Evolutionary conservation across 805 yeast species (phyloP).

Genomic region (Candida succiphila): DNA sequence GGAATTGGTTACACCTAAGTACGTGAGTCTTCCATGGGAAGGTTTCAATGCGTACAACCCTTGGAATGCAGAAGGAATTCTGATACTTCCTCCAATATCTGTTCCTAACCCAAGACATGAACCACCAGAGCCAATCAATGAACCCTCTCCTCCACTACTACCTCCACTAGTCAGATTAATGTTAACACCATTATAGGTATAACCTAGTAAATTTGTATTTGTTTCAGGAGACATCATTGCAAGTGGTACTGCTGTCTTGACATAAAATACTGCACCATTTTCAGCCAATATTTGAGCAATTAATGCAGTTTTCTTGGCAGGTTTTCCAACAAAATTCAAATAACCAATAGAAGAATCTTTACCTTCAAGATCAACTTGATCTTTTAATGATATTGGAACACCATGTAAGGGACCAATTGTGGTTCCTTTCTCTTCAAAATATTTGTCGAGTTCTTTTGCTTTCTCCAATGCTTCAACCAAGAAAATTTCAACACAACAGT

Average conservation of each 20-base stretch:
- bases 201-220: constrained; percentile 28
- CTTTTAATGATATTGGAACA: constrained; percentile 35
- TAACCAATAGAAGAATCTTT: constrained; percentile 30
- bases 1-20: constrained; percentile 22
- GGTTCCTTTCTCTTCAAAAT: constrained; percentile 22
- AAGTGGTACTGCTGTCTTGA: constrained; percentile 34
- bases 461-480: constrained; percentile 27
- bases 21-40: constrained; percentile 25
- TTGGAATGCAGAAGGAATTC: constrained; percentile 22
- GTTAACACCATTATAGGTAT: constrained; percentile 28
- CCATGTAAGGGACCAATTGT: constrained; percentile 35
- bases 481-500: constrained; percentile 32
- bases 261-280: constrained; percentile 32
- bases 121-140: constrained; percentile 21
- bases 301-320: constrained; percentile 9
- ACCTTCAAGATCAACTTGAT: constrained; percentile 30
- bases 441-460: constrained; percentile 29
- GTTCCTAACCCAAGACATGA: constrained; percentile 28
- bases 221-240: constrained; percentile 33
- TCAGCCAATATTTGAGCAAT: constrained; percentile 23
- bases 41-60: constrained; percentile 26
- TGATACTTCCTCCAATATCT: constrained; percentile 29
- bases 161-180: constrained; percentile 30
- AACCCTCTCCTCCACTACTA: constrained; percentile 37
- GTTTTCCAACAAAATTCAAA: constrained; percentile 16